Conservation (phyloP, 768 basidiomycete species). For the Termitomyces sp. region DNA sequence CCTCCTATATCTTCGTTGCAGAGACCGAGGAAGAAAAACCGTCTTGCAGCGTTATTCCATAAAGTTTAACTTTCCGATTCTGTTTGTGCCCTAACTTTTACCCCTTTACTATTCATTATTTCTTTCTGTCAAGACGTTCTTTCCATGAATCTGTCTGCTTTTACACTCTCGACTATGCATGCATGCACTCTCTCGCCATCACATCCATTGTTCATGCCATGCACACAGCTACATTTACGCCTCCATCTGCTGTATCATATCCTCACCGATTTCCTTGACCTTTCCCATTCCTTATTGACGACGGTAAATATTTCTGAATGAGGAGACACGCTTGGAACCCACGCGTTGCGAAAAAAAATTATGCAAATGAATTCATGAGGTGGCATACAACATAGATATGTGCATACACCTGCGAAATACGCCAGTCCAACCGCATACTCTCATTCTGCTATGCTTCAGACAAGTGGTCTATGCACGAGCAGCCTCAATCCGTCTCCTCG, state of each 20-base stretch:
- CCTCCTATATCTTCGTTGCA: neutral
- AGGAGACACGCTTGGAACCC: neutral
- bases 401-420: conserved; percentile 17
- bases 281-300: neutral
- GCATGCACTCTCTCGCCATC: neutral
- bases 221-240: neutral
- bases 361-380: conserved; percentile 10
- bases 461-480: conserved; percentile 40
- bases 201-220: too few species aligned
- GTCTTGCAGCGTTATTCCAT: conserved; percentile 2
- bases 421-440: conserved; percentile 9
- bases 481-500: conserved; percentile 85
- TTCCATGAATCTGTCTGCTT: neutral
- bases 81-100: neutral
- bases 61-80: neutral
- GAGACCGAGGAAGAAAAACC: conserved; percentile 1
- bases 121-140: neutral
- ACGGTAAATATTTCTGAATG: neutral
- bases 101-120: neutral
- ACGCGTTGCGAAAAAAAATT: neutral
- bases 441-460: neutral
- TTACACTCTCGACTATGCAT: neutral
- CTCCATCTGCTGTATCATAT: neutral
- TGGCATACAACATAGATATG: conserved; percentile 20
- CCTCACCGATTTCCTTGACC: neutral